These are phyloP conservation scores for Metschnikowia similis DNA, from an alignment of 805 yeast species.

Conservation along the genomic window DNA sequence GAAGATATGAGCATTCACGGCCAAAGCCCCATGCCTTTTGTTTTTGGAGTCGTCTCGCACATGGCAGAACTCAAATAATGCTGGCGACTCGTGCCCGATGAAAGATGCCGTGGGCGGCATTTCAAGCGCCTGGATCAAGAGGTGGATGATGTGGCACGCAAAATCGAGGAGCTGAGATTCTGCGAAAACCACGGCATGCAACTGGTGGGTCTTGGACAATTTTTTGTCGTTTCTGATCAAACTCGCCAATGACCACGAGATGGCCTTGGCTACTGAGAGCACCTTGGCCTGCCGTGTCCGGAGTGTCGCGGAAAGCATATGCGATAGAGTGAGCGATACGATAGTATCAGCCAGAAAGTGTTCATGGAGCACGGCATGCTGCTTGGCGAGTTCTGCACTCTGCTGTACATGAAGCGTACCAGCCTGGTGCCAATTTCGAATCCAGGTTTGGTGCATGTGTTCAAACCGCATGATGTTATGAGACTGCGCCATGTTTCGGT, in stretches of 20 bases:
- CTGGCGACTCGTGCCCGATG: no score
- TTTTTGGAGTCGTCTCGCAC: constrained; percentile 2
- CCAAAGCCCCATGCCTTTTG: constrained; percentile 9
- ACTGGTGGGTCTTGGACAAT: neutral
- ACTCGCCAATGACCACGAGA: neutral
- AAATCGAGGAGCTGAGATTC: constrained; percentile 20
- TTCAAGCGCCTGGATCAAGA: constrained; percentile 14
- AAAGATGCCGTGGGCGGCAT: constrained; percentile 5
- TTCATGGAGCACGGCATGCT: constrained; percentile 5
- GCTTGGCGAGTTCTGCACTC: neutral
- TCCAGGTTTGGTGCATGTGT: neutral
- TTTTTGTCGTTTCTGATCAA: constrained; percentile 1
- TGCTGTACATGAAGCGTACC: neutral
- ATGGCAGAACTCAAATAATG: constrained; percentile 5
- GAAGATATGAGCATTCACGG: constrained; percentile 9
- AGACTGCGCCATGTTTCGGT: neutral
- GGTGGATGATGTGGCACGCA: constrained; percentile 16
- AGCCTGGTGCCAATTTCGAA: neutral
- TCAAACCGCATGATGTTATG: neutral
- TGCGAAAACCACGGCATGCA: constrained; percentile 9
- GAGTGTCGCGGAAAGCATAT: constrained; percentile 19
- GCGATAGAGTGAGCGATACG: constrained; percentile 17
- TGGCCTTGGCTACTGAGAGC: constrained; percentile 13
- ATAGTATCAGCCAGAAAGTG: constrained; percentile 15
- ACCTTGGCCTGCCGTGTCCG: constrained; percentile 16